Evolutionary conservation across 1,284 basidiomycete species (phyloP).

Genomic region (Kwoniella shivajii): DNA sequence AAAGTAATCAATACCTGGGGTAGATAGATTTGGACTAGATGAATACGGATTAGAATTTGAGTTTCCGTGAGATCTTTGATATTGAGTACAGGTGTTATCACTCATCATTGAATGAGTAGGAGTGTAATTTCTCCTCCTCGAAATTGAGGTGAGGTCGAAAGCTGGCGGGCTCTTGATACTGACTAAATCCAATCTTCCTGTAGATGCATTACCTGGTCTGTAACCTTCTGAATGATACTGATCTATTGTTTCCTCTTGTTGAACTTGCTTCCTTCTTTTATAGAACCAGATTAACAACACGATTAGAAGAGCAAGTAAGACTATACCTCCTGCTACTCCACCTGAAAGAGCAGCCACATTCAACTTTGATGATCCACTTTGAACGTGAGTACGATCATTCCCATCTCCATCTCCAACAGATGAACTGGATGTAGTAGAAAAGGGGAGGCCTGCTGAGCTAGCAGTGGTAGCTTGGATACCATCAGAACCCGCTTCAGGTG

Average conservation of each 20-base stretch:
- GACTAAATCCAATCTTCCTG: neutral
- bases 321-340: conserved; percentile 3
- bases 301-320: neutral
- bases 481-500: neutral
- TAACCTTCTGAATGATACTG: conserved; percentile 1
- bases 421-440: neutral
- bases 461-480: neutral
- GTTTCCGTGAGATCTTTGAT: too few species aligned
- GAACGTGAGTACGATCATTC: neutral
- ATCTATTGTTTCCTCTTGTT: neutral
- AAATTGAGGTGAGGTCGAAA: neutral
- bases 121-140: too few species aligned
- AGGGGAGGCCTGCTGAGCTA: neutral
- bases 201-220: neutral
- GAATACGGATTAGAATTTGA: too few species aligned
- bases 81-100: too few species aligned
- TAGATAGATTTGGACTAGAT: too few species aligned
- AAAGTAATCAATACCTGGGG: too few species aligned
- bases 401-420: neutral
- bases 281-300: conserved; percentile 3
- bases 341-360: conserved; percentile 6
- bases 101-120: too few species aligned
- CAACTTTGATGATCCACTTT: too few species aligned
- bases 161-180: neutral
- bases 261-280: neutral